phyloP scores from a whole-genome alignment of 2,329 filamentous ascomycete species.

The Xylaria sp. region DNA sequence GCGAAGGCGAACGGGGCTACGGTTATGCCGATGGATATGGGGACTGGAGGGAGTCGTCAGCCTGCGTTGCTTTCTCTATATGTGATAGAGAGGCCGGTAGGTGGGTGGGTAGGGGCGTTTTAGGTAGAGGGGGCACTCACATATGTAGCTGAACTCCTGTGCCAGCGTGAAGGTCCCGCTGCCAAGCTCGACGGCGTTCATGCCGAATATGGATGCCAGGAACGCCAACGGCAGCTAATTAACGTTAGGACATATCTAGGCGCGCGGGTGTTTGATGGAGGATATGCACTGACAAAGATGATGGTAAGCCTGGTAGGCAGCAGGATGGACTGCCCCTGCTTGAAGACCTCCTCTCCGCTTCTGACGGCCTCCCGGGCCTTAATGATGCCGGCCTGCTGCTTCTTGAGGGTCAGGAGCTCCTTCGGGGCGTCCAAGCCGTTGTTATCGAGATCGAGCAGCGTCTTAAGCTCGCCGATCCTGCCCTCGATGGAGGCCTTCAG shows the following conservation, averaged over 20 bases:
- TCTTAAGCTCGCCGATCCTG: neutral
- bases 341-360: slow-evolving; percentile 32
- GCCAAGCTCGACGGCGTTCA: slow-evolving; percentile 30
- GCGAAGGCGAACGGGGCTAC: slow-evolving; percentile 2
- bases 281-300: slow-evolving; percentile 34
- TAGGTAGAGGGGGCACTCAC: slow-evolving; percentile 13
- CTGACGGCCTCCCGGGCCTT: slow-evolving; percentile 35
- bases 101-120: neutral
- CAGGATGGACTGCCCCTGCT: slow-evolving; percentile 38
- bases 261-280: neutral
- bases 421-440: slow-evolving; percentile 12
- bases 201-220: slow-evolving; percentile 36
- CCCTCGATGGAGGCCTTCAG: slow-evolving; percentile 8
- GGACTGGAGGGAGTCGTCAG: too few species aligned
- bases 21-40: neutral
- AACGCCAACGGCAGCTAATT: slow-evolving; percentile 36
- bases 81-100: neutral
- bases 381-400: slow-evolving; percentile 39
- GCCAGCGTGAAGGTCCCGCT: slow-evolving; percentile 15
- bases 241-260: neutral
- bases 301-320: slow-evolving; percentile 40
- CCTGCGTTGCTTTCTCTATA: neutral
- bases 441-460: neutral
- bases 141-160: slow-evolving; percentile 23
- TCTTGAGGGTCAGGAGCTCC: slow-evolving; percentile 34